These are phyloP conservation scores for Maudiozyma bulderi DNA, from an alignment of 805 yeast genomes.

Conservation along the genomic window DNA sequence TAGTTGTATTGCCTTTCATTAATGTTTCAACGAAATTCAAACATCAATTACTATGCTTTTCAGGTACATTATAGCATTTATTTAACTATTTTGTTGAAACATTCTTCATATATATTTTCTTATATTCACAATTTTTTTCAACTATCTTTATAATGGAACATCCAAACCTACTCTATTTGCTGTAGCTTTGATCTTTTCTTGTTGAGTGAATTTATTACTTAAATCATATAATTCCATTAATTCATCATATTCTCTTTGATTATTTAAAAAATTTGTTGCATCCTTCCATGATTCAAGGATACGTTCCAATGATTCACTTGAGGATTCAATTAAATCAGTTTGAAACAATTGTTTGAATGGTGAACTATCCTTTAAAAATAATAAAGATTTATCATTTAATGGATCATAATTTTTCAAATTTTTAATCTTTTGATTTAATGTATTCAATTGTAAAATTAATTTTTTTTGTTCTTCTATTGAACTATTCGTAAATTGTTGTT, in stretches of 20 bases:
- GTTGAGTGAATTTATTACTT: conserved; percentile 60
- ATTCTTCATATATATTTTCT: too few species aligned
- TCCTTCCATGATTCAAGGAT: conserved; percentile 40
- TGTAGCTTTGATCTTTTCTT: conserved; percentile 66
- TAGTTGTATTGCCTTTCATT: too few species aligned
- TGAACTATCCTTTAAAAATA: conserved; percentile 11
- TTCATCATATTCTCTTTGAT: conserved; percentile 70
- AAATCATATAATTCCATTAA: conserved; percentile 81
- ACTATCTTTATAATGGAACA: conserved; percentile 32
- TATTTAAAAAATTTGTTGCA: conserved; percentile 49
- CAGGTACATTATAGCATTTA: too few species aligned
- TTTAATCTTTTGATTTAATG: conserved; percentile 11
- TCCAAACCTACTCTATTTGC: conserved; percentile 86
- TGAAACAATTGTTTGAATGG: conserved; percentile 5
- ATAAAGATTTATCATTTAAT: conserved; percentile 8
- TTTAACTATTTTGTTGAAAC: too few species aligned
- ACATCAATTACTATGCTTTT: too few species aligned
- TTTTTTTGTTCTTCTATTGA: conserved; percentile 2
- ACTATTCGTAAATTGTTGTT: conserved; percentile 2
- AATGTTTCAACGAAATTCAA: too few species aligned
- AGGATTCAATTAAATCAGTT: not conserved
- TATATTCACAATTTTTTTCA: too few species aligned
- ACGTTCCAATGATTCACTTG: not conserved
- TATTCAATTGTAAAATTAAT: conserved; percentile 3
- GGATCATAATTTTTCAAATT: conserved; percentile 8